Conservation (phyloP, 106 monocot genomes). For the Acorus gramineus region DNA sequence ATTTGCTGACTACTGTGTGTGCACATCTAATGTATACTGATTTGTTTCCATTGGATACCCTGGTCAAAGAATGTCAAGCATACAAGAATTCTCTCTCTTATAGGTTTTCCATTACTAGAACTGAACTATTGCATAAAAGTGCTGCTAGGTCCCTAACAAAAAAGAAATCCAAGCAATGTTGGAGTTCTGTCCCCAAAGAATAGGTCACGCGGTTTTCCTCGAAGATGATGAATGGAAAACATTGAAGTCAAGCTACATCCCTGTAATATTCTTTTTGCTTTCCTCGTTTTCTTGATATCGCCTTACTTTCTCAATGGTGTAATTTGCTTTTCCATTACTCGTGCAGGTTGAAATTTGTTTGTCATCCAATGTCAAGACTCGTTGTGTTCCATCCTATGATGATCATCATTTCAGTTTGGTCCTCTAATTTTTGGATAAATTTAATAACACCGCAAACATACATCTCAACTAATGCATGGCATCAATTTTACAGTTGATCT, state of each 20-base stretch:
- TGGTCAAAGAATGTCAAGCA: too few relatives aligned
- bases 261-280: conserved; percentile 21
- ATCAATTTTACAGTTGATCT: conserved; percentile 35
- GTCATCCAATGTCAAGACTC: conserved; percentile 75
- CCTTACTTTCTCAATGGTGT: conserved; percentile 1
- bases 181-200: conserved; percentile 16
- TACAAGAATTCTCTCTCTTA: too few relatives aligned
- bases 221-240: conserved; percentile 62
- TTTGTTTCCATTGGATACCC: too few relatives aligned
- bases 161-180: conserved; percentile 84
- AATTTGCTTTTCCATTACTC: not conserved
- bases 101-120: too few relatives aligned
- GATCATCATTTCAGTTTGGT: conserved; percentile 80
- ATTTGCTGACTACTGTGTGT: too few relatives aligned
- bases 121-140: conserved; percentile 2
- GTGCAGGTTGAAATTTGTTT: conserved; percentile 90
- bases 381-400: conserved; percentile 48
- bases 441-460: too few relatives aligned
- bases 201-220: conserved; percentile 83
- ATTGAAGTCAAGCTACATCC: conserved; percentile 54
- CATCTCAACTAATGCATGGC: not conserved
- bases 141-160: conserved; percentile 61
- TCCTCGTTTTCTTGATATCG: too few relatives aligned
- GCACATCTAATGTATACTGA: too few relatives aligned
- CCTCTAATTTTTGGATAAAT: not conserved